Evolutionary conservation across 2,329 filamentous ascomycete species (phyloP).

Genomic region (Stemphylium vesicarium): DNA sequence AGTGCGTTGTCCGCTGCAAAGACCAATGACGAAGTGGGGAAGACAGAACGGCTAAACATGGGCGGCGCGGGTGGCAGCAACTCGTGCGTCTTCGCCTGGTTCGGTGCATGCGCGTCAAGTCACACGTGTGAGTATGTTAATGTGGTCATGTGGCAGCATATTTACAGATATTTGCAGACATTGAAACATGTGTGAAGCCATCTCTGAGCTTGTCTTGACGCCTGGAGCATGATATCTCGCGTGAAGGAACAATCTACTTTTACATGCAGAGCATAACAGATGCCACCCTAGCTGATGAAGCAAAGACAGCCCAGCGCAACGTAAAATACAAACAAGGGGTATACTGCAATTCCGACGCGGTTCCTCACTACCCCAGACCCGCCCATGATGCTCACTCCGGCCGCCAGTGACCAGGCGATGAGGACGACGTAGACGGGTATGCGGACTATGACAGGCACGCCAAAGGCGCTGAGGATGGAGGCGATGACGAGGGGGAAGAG

Average conservation of each 20-base stretch:
- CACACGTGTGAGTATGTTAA: background rate
- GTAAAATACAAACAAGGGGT: slow-evolving; percentile 95
- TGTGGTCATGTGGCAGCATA: background rate
- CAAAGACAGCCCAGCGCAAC: slow-evolving; percentile 90
- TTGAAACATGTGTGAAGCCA: background rate
- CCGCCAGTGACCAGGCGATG: slow-evolving; percentile 90
- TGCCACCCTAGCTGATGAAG: slow-evolving; percentile 79
- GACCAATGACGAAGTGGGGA: slow-evolving; percentile 41
- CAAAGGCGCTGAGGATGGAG: slow-evolving; percentile 82
- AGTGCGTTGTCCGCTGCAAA: slow-evolving; percentile 32
- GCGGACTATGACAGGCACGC: slow-evolving; percentile 77
- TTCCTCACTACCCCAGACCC: slow-evolving; percentile 96
- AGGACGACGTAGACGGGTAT: slow-evolving; percentile 91
- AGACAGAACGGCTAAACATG: slow-evolving; percentile 25
- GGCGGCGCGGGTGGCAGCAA: slow-evolving; percentile 22
- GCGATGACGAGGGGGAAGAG: slow-evolving; percentile 96
- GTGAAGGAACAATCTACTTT: background rate
- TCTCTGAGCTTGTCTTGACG: slow-evolving; percentile 8
- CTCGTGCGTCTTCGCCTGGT: slow-evolving; percentile 4
- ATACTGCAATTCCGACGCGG: slow-evolving; percentile 90
- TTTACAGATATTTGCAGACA: background rate
- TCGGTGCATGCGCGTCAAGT: slow-evolving; percentile 13
- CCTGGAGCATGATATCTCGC: slow-evolving; percentile 7
- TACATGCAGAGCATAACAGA: slow-evolving; percentile 9
- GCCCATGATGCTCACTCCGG: slow-evolving; percentile 92